Conservation (phyloP, 225 moss, liverwort and hornwort genomes). For the Pseudoscleropodium purum region DNA sequence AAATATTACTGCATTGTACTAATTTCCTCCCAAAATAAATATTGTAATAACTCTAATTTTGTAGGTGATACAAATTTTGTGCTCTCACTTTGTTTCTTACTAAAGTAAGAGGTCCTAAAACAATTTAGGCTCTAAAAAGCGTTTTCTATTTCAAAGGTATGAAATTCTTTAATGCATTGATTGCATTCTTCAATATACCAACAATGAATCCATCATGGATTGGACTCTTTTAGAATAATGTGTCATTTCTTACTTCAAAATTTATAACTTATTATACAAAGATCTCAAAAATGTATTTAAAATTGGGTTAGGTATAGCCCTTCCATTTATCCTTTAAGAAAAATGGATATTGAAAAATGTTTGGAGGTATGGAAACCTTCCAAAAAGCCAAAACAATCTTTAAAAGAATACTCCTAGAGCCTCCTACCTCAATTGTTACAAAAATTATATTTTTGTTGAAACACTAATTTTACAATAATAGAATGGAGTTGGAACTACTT, state of each 20-base stretch:
- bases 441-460: not conserved
- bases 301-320: not conserved
- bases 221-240: not conserved
- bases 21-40: not conserved
- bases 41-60: not conserved
- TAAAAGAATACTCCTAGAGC: not conserved
- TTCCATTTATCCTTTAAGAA: not conserved
- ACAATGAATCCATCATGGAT: fast-evolving
- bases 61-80: not conserved
- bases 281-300: not conserved
- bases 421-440: not conserved
- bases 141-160: not conserved
- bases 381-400: not conserved
- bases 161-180: not conserved
- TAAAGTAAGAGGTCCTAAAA: not conserved
- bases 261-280: not conserved
- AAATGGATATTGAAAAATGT: not conserved
- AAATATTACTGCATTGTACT: not conserved
- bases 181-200: not conserved
- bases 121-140: not conserved
- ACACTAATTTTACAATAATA: not conserved
- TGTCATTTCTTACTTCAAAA: not conserved
- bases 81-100: too few relatives aligned
- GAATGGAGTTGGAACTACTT: not conserved
- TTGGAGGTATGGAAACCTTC: not conserved